Evolutionary conservation across 805 yeast genomes (phyloP).

Genomic region (Scheffersomyces stipitis): DNA sequence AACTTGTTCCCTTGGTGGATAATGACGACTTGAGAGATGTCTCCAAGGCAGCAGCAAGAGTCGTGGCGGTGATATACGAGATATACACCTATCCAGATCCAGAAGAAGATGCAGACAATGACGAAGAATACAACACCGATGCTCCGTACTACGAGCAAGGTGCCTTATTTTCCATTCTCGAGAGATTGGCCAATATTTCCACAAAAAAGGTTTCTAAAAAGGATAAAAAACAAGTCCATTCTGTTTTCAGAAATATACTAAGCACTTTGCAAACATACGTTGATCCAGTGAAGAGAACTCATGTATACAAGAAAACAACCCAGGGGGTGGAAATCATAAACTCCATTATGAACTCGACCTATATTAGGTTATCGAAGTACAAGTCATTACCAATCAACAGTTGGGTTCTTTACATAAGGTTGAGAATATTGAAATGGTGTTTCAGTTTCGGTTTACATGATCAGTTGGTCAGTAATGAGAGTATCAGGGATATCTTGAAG

Average conservation of each 20-base stretch:
- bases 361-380: constrained; percentile 45
- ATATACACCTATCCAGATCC: constrained; percentile 44
- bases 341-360: constrained; percentile 31
- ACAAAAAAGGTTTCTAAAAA: constrained; percentile 60
- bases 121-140: constrained; percentile 43
- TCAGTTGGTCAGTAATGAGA: constrained; percentile 42
- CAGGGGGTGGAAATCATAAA: constrained; percentile 34
- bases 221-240: constrained; percentile 58
- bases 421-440: constrained; percentile 50
- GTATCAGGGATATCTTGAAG: constrained; percentile 34
- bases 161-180: constrained; percentile 40
- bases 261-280: constrained; percentile 45
- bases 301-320: constrained; percentile 34
- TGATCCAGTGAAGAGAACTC: constrained; percentile 32
- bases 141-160: constrained; percentile 57
- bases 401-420: constrained; percentile 51
- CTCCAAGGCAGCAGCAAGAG: constrained; percentile 54
- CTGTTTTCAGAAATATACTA: constrained; percentile 59
- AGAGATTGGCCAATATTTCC: constrained; percentile 48
- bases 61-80: constrained; percentile 58
- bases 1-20: constrained; percentile 43
- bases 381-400: constrained; percentile 47
- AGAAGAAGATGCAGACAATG: constrained; percentile 34
- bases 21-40: constrained; percentile 44
- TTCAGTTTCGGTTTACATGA: constrained; percentile 52